These are phyloP conservation scores for Saururus chinensis DNA, from an alignment of 164 flowering plant genomes.

Conservation along the genomic window DNA sequence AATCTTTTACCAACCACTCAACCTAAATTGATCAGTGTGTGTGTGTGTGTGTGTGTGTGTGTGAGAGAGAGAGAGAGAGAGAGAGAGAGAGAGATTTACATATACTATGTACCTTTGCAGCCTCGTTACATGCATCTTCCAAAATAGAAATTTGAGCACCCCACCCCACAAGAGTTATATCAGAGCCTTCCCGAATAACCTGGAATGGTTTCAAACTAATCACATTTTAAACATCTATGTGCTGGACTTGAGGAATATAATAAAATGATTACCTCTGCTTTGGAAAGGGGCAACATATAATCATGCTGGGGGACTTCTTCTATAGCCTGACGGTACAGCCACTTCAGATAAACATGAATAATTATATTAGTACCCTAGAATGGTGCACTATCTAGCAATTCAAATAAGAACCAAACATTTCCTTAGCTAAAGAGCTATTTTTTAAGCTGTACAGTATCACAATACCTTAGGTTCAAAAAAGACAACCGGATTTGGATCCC, in stretches of 20 bases:
- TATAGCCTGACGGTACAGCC: conserved; percentile 89
- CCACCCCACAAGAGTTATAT: conserved; percentile 96
- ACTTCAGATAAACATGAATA: conserved; percentile 34
- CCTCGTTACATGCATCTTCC: conserved; percentile 85
- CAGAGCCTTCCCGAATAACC: conserved; percentile 81
- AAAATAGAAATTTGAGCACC: conserved; percentile 88
- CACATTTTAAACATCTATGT: too few species aligned
- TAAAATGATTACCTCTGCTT: conserved; percentile 66
- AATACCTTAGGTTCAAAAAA: conserved; percentile 96
- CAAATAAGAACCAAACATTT: too few species aligned
- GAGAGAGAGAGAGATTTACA: not conserved
- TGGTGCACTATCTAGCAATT: too few species aligned
- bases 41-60: not conserved
- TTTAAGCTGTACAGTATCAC: not conserved
- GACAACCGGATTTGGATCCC: conserved; percentile 86
- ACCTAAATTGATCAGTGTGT: not conserved
- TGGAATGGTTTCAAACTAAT: conserved; percentile 8
- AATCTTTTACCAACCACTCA: not conserved
- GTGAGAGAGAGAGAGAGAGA: too few species aligned
- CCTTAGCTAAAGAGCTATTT: not conserved
- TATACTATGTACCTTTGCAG: conserved; percentile 50
- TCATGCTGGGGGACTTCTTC: conserved; percentile 95
- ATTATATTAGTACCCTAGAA: too few species aligned
- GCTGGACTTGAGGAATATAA: too few species aligned
- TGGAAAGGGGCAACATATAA: conserved; percentile 84